Evolutionary conservation across 2,329 filamentous ascomycete genomes (phyloP), one percentile per base, ranked within the genome.

Genomic region (Aspergillus fumigatiaffinis): DNA sequence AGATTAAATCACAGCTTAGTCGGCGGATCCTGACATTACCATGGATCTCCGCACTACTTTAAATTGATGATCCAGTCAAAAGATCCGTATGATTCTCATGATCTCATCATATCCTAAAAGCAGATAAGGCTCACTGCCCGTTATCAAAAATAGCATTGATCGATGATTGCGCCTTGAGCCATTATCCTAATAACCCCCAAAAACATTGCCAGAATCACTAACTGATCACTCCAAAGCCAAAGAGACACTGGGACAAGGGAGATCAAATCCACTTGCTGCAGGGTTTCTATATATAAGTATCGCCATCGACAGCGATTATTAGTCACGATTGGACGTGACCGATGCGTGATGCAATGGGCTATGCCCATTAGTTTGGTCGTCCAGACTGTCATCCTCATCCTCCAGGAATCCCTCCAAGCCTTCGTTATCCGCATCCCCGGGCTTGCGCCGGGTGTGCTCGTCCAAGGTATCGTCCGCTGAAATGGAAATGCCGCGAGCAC

Each of bases 401-500:
- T 66, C 65, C 32, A 63, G 55, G 47, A 68, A 64, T 9, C 57
- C 66, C 38, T 64, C 63, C 48, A 62, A 26, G 20, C 53, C 55
- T 9, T 61, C 55, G 29, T 59, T 50, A 4, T 61, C 57, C 14
- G 56, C 50, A 25, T 53, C 54, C 41, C 54, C 55, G 23, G 51
- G 42, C 35, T 54, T 55, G 25, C 57, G 47, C 4, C 55, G 62
- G n/a, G 53, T 62, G 17, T 67, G 64, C 26, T 61, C 60, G 25
- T 70, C 70, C 54, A 77, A 53, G 0, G 75, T 76, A 52, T 86
- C 83, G 63, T 86, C 84, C 0, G 84, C 84, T 21, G 81, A 82
- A 2, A 87, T 80, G 2, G 81, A 84, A 46, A 87, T 82, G 17
- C 84, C 84, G 55, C 83, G 74, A 2, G 77, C 73, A 8, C 84